Conservation (phyloP, 441 rosid species). For the Pelargonium citronellum region DNA sequence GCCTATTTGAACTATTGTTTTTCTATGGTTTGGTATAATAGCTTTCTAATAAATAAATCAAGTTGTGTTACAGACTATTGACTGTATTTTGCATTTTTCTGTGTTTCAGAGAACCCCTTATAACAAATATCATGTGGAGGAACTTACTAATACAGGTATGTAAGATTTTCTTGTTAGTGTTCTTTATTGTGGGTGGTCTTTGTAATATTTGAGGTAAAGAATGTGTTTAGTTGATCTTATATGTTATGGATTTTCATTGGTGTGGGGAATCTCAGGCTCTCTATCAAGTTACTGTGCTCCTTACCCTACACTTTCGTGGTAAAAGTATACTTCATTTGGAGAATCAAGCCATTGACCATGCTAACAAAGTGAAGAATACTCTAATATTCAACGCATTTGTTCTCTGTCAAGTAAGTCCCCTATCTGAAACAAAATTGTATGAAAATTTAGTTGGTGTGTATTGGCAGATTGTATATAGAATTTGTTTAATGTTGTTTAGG, state of each 20-base stretch:
- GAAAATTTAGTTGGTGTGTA: too few relatives aligned
- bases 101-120: conserved; percentile 77
- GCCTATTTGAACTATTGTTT: not conserved
- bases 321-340: conserved; percentile 49
- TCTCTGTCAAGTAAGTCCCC: conserved; percentile 67
- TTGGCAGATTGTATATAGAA: too few relatives aligned
- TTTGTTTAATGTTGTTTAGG: too few relatives aligned
- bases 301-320: conserved; percentile 75
- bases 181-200: not conserved
- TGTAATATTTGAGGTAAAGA: not conserved
- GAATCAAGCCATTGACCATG: conserved; percentile 27
- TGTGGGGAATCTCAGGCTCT: conserved; percentile 49
- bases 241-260: not conserved
- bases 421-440: not conserved
- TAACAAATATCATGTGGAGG: conserved; percentile 96
- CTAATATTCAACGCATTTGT: conserved; percentile 91
- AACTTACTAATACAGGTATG: conserved; percentile 82
- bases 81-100: not conserved
- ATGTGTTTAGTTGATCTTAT: not conserved
- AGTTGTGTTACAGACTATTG: not conserved
- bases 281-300: conserved; percentile 75
- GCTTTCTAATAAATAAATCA: not conserved
- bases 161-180: not conserved
- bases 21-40: not conserved
- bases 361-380: conserved; percentile 70